These are phyloP conservation scores for Parachaetomium inaequale DNA, from an alignment of 495 filamentous ascomycete genomes.

Conservation along the genomic window DNA sequence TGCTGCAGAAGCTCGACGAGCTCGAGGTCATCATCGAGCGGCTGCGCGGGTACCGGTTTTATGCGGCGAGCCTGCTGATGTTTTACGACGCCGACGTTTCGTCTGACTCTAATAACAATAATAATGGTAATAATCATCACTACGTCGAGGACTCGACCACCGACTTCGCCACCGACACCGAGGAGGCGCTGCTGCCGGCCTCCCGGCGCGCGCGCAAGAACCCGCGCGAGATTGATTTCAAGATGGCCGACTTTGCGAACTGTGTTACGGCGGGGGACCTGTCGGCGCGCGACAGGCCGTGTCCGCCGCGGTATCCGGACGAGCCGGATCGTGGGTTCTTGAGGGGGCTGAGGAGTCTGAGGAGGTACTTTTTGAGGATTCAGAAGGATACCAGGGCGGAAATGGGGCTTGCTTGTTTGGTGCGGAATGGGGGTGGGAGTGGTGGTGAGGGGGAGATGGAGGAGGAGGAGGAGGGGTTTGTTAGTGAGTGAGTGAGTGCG, in stretches of 20 bases:
- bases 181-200: conserved; percentile 40
- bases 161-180: conserved; percentile 49
- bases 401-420: conserved; percentile 32
- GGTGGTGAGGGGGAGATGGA: conserved; percentile 18
- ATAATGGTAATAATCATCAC: conserved; percentile 36
- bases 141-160: conserved; percentile 49
- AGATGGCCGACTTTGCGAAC: conserved; percentile 98
- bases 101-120: background rate
- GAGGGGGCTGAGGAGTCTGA: conserved; percentile 73
- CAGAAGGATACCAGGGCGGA: conserved; percentile 71
- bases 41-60: conserved; percentile 86
- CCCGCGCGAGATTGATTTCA: conserved; percentile 70
- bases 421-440: conserved; percentile 11
- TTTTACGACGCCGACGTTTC: conserved; percentile 76
- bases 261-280: conserved; percentile 83
- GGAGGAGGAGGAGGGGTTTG: conserved; percentile 33
- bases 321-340: conserved; percentile 88
- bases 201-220: conserved; percentile 37
- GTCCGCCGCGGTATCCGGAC: conserved; percentile 75
- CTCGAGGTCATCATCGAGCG: conserved; percentile 78
- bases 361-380: conserved; percentile 83
- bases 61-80: conserved; percentile 90
- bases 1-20: conserved; percentile 74
- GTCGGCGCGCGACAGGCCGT: conserved; percentile 56
- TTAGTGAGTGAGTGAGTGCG: conserved; percentile 34